These are phyloP conservation scores for Clavispora carvajalis DNA, from an alignment of 805 yeast species.

Conservation along the genomic window DNA sequence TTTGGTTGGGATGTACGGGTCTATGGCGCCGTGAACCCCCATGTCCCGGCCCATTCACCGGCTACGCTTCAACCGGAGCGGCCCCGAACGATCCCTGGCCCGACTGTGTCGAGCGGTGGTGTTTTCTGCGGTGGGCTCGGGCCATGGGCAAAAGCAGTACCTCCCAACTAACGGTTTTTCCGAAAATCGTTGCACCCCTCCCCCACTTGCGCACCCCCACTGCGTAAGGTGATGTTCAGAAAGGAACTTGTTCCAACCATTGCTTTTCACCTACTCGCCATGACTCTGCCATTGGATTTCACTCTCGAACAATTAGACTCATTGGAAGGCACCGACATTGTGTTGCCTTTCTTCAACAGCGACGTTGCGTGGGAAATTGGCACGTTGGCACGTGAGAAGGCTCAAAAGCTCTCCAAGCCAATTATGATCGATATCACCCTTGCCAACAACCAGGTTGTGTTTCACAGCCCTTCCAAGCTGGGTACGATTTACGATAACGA, in stretches of 20 bases:
- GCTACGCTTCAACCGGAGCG: no score
- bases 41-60: no score
- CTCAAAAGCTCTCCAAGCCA: conserved; percentile 24
- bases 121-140: no score
- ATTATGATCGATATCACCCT: conserved; percentile 46
- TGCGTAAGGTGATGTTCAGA: background rate
- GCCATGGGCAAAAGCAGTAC: background rate
- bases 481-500: conserved; percentile 48
- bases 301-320: conserved; percentile 6
- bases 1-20: background rate
- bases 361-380: conserved; percentile 47
- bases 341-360: conserved; percentile 23
- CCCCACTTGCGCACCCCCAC: conserved; percentile 2
- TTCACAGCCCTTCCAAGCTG: conserved; percentile 35
- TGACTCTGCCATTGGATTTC: conserved; percentile 5
- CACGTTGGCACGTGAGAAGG: conserved; percentile 30
- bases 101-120: no score
- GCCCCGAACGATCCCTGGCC: no score
- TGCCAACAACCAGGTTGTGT: conserved; percentile 41
- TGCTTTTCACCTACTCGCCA: background rate
- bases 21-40: no score
- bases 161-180: background rate
- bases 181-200: background rate
- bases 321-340: conserved; percentile 12
- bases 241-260: background rate